Base-by-base conservation (phyloP, 768 basidiomycete species). In the Phaeotremella skinneri region DNA sequence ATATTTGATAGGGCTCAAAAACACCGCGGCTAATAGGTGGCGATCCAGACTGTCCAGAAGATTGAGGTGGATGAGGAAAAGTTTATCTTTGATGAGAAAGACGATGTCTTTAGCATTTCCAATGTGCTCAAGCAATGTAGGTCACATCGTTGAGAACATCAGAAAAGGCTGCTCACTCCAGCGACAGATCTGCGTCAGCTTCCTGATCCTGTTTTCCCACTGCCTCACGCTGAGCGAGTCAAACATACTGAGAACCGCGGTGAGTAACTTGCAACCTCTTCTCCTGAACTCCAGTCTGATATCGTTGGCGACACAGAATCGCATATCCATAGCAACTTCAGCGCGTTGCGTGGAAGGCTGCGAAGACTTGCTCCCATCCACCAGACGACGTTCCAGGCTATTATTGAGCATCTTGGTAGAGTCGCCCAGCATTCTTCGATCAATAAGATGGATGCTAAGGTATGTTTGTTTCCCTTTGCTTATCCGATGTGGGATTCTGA, bases 371-470 rank as follows among this genome's bases (percentile, higher is more conserved):
- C 91, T 0, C 77, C 84, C 2, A 84, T 94, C 37, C 92, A 94
- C 68, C 88, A 91, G 67, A 87, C 87, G 4, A 90, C 90, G 0
- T 81, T 94, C 60, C 88, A 84, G 64, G 84, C 85, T 7, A 72
- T 93, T 26, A 76, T 93, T 20, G 91, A 93, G 63, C 92, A 94
- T 75, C 83, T 96, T 17, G 80, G 86, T 2, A 82, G 86, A 14
- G 85, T 96, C 14, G 83, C 85, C 2, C 79, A 85, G 3, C 80
- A 81, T 32, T 81, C 81, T 21, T 85, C 86, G 26, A 85, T 83
- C 72, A 96, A 93, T 73, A 94, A 93, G 78, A 96, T 96, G 92
- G 92, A 91, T 68, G 81, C 86, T 2, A 91, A 74, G 70, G 73
- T 72, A 42, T 52, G 30, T 16, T 14, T 7, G 2, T 16, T 20